Conservation (phyloP, 2,329 filamentous ascomycete species). For the Phoma sp. region DNA sequence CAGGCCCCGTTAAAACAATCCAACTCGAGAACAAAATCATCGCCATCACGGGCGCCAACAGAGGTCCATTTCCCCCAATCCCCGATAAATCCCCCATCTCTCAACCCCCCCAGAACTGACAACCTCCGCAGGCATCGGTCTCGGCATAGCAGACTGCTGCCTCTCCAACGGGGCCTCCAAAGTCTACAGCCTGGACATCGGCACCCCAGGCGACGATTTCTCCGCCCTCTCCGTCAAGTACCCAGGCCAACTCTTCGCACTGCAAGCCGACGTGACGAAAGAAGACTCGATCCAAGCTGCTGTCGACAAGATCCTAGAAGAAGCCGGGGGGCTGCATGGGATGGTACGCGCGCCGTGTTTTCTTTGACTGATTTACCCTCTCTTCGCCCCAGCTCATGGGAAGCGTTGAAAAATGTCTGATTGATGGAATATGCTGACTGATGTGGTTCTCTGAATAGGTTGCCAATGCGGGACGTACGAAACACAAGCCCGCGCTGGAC, state of each 20-base stretch:
- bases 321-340: slow-evolving; percentile 54
- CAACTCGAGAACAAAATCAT: slow-evolving; percentile 37
- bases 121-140: slow-evolving; percentile 46
- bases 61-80: slow-evolving; percentile 16
- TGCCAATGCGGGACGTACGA: slow-evolving; percentile 58
- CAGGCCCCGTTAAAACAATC: slow-evolving; percentile 31
- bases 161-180: slow-evolving; percentile 52
- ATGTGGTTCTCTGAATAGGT: slow-evolving; percentile 21
- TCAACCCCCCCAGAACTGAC: not conserved
- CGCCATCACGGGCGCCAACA: slow-evolving; percentile 39
- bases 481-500: slow-evolving; percentile 59
- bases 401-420: no score
- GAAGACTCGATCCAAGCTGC: slow-evolving; percentile 54
- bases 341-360: slow-evolving; percentile 39
- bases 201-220: slow-evolving; percentile 53
- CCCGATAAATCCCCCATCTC: not conserved
- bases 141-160: slow-evolving; percentile 56
- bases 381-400: no score
- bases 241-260: slow-evolving; percentile 49
- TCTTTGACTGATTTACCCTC: no score
- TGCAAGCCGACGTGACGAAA: slow-evolving; percentile 56
- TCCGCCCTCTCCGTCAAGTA: slow-evolving; percentile 45
- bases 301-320: slow-evolving; percentile 53
- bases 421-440: no score
- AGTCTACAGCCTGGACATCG: slow-evolving; percentile 57